Evolutionary conservation across 352 stramenopile species (phyloP).

Genomic region (Globisporangium nagaii): DNA sequence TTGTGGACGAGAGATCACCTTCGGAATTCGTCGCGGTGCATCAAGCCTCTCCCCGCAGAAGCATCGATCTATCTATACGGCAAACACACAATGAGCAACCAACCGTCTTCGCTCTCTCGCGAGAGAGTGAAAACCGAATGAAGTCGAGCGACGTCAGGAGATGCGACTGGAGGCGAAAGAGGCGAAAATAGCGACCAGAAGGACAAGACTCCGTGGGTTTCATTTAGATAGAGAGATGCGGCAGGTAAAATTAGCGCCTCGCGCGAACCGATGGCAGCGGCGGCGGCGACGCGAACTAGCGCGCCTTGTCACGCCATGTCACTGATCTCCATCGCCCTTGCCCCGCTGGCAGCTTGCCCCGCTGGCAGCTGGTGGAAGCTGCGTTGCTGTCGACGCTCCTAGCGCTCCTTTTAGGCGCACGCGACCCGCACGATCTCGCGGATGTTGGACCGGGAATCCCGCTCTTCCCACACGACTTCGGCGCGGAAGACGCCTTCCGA

Average conservation of each 20-base stretch:
- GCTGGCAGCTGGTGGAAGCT: too few species aligned
- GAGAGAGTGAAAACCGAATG: too few species aligned
- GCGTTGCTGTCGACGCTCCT: background rate
- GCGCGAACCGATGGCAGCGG: background rate
- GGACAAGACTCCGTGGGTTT: background rate
- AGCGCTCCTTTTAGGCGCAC: slow-evolving; percentile 7
- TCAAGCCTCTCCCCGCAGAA: background rate
- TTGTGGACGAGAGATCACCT: background rate
- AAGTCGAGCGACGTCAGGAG: background rate
- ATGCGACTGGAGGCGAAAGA: background rate
- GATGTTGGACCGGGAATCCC: slow-evolving; percentile 73
- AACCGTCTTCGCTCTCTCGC: background rate
- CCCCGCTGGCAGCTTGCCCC: too few species aligned
- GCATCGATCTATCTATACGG: slow-evolving; percentile 4
- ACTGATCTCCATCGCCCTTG: background rate
- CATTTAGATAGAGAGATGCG: background rate
- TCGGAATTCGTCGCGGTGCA: slow-evolving; percentile 5
- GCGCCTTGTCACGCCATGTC: slow-evolving; percentile 8
- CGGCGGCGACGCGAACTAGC: background rate
- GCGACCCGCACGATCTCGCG: slow-evolving; percentile 71
- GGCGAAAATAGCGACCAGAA: background rate
- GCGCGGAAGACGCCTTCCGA: slow-evolving; percentile 42
- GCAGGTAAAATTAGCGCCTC: slow-evolving; percentile 3
- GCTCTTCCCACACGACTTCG: slow-evolving; percentile 62
- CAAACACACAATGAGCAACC: slow-evolving; percentile 7